A percentile compares a stretch with the other conserved stretches of the same genome.
Conservation (phyloP, 192 early-diverging fungal species). For the Allomyces macrogynus region DNA sequence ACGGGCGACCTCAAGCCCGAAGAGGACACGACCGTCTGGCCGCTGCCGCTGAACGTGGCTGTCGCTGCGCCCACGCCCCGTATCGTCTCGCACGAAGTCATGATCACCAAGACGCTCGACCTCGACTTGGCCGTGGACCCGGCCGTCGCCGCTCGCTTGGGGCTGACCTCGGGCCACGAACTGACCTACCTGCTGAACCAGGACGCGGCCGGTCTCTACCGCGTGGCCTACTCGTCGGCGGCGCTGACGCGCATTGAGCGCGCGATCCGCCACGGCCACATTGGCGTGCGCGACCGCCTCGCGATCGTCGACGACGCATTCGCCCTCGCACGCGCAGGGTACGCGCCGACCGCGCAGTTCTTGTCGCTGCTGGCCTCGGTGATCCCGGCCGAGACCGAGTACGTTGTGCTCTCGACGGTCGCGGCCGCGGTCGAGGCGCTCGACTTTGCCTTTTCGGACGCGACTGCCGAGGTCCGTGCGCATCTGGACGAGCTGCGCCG, state of each 20-base stretch:
- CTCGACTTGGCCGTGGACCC: slow-evolving; percentile 16
- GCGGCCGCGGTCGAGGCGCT: slow-evolving; percentile 34
- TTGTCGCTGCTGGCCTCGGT: slow-evolving; percentile 54
- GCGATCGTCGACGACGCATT: slow-evolving; percentile 68
- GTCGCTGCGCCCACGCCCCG: slow-evolving; percentile 10
- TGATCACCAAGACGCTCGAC: slow-evolving; percentile 6
- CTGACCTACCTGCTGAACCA: slow-evolving; percentile 73
- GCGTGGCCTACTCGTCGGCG: slow-evolving; percentile 49
- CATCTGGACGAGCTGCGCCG: slow-evolving; percentile 45
- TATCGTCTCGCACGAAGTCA: slow-evolving; percentile 1
- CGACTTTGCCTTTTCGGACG: slow-evolving; percentile 39
- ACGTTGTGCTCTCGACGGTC: slow-evolving; percentile 56
- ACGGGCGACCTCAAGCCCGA: slow-evolving; percentile 52
- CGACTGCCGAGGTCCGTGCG: slow-evolving; percentile 33
- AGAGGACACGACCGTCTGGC: slow-evolving; percentile 69
- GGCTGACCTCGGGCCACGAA: slow-evolving; percentile 24
- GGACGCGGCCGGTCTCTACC: slow-evolving; percentile 59
- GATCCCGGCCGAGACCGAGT: slow-evolving; percentile 47
- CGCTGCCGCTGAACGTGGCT: slow-evolving; percentile 55
- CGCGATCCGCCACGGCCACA: slow-evolving; percentile 20
- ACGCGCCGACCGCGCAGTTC: slow-evolving; percentile 48
- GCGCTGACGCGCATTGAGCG: slow-evolving; percentile 27
- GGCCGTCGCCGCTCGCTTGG: slow-evolving; percentile 15
- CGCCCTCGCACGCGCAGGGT: slow-evolving; percentile 54
- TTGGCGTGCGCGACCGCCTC: slow-evolving; percentile 42